These are phyloP conservation scores for Tephrocybe sp. DNA, from an alignment of 768 basidiomycete species.

Conservation along the genomic window DNA sequence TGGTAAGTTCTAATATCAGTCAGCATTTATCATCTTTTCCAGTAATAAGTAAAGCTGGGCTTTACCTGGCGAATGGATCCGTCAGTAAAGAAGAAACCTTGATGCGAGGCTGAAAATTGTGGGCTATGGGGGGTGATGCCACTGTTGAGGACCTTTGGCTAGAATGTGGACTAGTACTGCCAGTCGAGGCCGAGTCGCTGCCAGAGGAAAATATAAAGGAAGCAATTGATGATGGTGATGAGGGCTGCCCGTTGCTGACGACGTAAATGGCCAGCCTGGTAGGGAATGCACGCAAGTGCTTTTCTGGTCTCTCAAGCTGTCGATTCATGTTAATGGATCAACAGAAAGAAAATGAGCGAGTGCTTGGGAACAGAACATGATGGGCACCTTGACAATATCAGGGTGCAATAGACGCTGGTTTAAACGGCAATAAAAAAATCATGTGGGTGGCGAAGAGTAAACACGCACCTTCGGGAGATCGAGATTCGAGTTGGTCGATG, in stretches of 20 bases:
- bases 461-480: constrained; percentile 24
- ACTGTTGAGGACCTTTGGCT: constrained; percentile 36
- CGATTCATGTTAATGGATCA: constrained; percentile 21
- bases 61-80: constrained; percentile 51
- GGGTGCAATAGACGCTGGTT: constrained; percentile 17
- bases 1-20: constrained; percentile 57
- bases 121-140: constrained; percentile 32
- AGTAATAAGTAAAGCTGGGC: not conserved
- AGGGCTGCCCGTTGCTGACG: constrained; percentile 41
- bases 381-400: constrained; percentile 15
- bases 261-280: not conserved
- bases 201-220: constrained; percentile 35
- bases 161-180: constrained; percentile 42
- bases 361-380: constrained; percentile 26
- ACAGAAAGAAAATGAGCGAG: constrained; percentile 20
- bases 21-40: constrained; percentile 13
- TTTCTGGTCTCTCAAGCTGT: constrained; percentile 2
- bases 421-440: constrained; percentile 15
- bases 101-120: constrained; percentile 45
- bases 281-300: not conserved
- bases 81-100: constrained; percentile 58
- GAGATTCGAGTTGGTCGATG: constrained; percentile 15
- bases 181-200: constrained; percentile 34
- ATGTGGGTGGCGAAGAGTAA: constrained; percentile 12
- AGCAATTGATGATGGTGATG: constrained; percentile 42